Evolutionary conservation across 1,139 yeast genomes (phyloP).

Genomic region (Pneumocystis jirovecii): DNA sequence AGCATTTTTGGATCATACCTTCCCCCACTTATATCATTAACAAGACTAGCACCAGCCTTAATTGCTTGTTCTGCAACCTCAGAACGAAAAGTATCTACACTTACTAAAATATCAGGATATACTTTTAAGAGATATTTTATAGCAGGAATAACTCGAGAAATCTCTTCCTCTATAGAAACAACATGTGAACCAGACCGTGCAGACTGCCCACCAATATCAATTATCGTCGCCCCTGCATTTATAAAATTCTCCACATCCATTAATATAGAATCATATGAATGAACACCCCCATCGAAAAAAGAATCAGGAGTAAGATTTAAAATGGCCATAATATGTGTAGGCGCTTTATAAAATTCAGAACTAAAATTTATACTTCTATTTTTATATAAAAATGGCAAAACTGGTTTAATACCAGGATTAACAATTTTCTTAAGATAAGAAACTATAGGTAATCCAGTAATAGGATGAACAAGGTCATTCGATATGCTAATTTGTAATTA

Average conservation of each 20-base stretch:
- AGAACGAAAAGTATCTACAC: slow-evolving; percentile 75
- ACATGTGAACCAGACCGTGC: slow-evolving; percentile 69
- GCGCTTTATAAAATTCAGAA: slow-evolving; percentile 5
- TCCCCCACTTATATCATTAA: slow-evolving; percentile 87
- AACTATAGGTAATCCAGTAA: slow-evolving; percentile 12
- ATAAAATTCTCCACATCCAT: slow-evolving; percentile 33
- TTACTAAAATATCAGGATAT: slow-evolving; percentile 40
- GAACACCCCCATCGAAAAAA: slow-evolving; percentile 73
- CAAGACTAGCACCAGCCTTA: slow-evolving; percentile 70
- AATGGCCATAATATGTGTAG: slow-evolving; percentile 57
- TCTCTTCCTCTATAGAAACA: slow-evolving; percentile 38
- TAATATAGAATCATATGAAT: slow-evolving; percentile 27
- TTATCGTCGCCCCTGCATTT: slow-evolving; percentile 44
- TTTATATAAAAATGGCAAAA: slow-evolving; percentile 16
- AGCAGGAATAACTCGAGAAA: slow-evolving; percentile 53
- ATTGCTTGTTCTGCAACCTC: slow-evolving; percentile 58
- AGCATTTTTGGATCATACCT: slow-evolving; percentile 50
- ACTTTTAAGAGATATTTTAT: slow-evolving; percentile 43
- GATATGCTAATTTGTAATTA: slow-evolving; percentile 6
- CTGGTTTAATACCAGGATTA: slow-evolving; percentile 32
- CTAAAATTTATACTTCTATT: slow-evolving; percentile 27
- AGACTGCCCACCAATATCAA: slow-evolving; percentile 88
- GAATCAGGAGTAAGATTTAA: slow-evolving; percentile 88
- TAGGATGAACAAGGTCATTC: slow-evolving; percentile 15
- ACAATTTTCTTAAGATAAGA: slow-evolving; percentile 39